These are phyloP conservation scores for Capsicum pubescens DNA, from an alignment of 257 asterid genomes.

Conservation along the genomic window DNA sequence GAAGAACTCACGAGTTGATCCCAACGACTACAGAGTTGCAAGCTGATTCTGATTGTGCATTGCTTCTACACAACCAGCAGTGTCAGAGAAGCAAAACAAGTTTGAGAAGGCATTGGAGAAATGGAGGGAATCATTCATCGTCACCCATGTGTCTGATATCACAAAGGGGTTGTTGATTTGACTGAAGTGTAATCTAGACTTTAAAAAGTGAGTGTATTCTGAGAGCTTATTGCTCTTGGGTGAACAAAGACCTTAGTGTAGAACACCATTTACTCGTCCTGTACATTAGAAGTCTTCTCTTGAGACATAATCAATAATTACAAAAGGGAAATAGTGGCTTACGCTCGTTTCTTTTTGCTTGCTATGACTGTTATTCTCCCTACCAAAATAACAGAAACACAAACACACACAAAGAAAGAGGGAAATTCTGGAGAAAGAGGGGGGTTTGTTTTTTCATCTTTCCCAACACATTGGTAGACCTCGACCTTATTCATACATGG, in stretches of 20 bases:
- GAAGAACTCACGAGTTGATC: slow-evolving; percentile 80
- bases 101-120: neutral
- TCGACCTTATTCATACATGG: neutral
- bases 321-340: neutral
- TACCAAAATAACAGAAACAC: neutral
- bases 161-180: neutral
- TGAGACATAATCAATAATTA: neutral
- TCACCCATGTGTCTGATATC: neutral
- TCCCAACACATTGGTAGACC: neutral
- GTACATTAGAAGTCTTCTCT: neutral
- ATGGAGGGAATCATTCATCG: neutral
- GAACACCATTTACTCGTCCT: neutral
- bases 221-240: slow-evolving; percentile 6
- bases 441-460: neutral
- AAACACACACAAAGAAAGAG: neutral
- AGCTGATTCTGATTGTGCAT: neutral
- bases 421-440: neutral
- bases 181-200: neutral
- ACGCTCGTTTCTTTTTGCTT: neutral
- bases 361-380: neutral
- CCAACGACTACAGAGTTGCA: neutral
- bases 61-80: slow-evolving; percentile 3
- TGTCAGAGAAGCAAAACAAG: neutral
- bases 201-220: neutral
- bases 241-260: neutral